Base-by-base conservation (phyloP, 2,329 filamentous ascomycete genomes). In the Trichoderma atroviride region DNA sequence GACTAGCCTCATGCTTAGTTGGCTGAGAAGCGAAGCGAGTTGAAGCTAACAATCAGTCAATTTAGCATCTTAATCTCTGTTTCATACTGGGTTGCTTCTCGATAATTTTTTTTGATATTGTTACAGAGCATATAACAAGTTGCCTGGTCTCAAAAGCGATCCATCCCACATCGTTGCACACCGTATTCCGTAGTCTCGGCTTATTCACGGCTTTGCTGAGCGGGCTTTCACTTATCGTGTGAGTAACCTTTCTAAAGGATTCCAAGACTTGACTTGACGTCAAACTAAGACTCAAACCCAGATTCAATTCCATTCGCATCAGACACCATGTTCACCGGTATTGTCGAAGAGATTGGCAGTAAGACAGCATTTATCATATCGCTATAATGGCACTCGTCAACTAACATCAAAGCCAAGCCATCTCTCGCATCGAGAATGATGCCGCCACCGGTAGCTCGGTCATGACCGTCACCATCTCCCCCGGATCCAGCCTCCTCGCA, bases 301-400 rank as follows among this genome's bases (percentile, higher is more conserved):
- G 35, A 16, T 43, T 40, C 16, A 19, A 19, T 43, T 59, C 35
- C 14, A 4, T 19, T 37, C 33, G 58, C 50, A 52, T 57, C 70
- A 19, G 75, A 73, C 74, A 79, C 64, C 71, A 98, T 99, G 96
- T 98, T 99, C 78, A 98, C 96, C 69, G 96, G 96, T 74, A 92
- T 97, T 71, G 92, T 97, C 67, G 94, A 97, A 83, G 91, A 91
- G 71, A 91, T 98, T 73, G 96, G 96, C 84, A 94, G 95, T 97
- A 84, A 82, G 90, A 35, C 83, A 16, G 27, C 27, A 13, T 24
- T 14, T 22, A 43, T 27, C n/a, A 47, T 62, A 47, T 40, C 22
- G 43, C 37, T 63, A 47, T 33, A 24, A 50, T 52, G 16, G 7
- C 22, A 56, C 22, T 16, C 16, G 35, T 13, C 5, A 59, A 67